phyloP scores from a whole-genome alignment of 164 flowering plant species.

The Chimonanthus praecox region DNA sequence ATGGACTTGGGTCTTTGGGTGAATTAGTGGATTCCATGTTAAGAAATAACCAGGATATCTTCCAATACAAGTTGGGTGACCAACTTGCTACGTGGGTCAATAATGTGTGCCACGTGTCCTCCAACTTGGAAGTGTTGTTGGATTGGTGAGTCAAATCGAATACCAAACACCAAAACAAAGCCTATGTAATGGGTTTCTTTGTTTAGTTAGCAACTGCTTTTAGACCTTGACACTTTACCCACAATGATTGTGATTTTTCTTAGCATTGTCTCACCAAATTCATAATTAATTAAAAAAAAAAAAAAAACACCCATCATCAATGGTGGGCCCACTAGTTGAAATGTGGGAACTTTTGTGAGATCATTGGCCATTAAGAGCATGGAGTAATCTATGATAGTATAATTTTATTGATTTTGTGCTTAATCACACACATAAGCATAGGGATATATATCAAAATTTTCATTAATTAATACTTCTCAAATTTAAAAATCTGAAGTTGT shows the following conservation, averaged over 20 bases:
- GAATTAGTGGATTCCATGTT: neutral
- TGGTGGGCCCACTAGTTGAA: neutral
- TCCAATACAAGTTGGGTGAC: neutral
- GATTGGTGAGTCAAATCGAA: neutral
- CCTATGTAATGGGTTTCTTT: neutral
- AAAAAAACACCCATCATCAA: neutral
- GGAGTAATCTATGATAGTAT: too few relatives aligned
- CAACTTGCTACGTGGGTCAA: neutral
- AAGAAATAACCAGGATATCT: neutral
- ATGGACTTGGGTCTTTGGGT: too few relatives aligned
- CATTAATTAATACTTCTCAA: too few relatives aligned
- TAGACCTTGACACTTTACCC: neutral
- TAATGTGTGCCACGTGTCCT: neutral
- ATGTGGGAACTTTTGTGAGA: too few relatives aligned
- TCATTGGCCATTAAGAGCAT: too few relatives aligned
- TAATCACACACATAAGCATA: too few relatives aligned
- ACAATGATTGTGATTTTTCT: too few relatives aligned
- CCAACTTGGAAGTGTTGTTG: neutral
- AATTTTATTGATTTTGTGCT: too few relatives aligned
- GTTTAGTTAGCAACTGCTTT: neutral
- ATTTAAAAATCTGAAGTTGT: too few relatives aligned
- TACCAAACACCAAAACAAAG: neutral
- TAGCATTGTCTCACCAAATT: too few relatives aligned
- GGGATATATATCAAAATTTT: too few relatives aligned
- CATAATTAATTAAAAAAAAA: neutral